phyloP scores from a whole-genome alignment of 768 basidiomycete species.

The Trametopsis cervina region DNA sequence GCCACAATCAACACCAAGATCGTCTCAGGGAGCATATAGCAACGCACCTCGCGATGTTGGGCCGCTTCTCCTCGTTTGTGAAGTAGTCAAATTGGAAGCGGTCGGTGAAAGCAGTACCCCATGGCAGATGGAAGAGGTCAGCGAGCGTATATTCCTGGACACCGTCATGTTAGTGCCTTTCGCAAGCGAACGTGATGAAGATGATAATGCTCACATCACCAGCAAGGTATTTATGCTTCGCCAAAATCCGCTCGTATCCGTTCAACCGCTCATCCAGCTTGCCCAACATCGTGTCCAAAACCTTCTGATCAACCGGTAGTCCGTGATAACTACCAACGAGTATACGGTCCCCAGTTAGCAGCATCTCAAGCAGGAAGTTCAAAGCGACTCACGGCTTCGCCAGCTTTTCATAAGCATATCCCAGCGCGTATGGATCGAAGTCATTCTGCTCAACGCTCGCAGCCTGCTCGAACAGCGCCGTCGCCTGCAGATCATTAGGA shows the following conservation, averaged over 20 bases:
- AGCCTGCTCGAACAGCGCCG: slow-evolving; percentile 34
- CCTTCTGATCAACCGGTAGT: background rate
- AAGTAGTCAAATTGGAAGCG: slow-evolving; percentile 23
- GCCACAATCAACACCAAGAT: background rate
- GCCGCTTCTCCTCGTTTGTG: slow-evolving; percentile 22
- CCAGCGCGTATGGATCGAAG: slow-evolving; percentile 43
- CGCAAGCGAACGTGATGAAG: background rate
- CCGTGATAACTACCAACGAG: background rate
- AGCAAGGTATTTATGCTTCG: slow-evolving; percentile 12
- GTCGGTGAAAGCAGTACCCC: background rate
- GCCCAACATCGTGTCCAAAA: background rate
- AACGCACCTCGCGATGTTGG: slow-evolving; percentile 38
- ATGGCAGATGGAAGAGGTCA: slow-evolving; percentile 3
- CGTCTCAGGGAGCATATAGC: no score
- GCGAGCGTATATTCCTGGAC: background rate
- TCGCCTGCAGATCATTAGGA: slow-evolving; percentile 25
- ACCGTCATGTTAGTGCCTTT: background rate
- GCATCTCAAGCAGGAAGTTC: background rate
- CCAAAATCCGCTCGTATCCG: slow-evolving; percentile 9
- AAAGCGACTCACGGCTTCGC: slow-evolving; percentile 38
- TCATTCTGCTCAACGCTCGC: slow-evolving; percentile 44
- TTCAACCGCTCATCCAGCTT: slow-evolving; percentile 1
- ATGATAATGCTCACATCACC: slow-evolving; percentile 6
- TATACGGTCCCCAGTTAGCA: background rate
- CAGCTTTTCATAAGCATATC: slow-evolving; percentile 40